A percentile compares a stretch with the other conserved stretches of the same genome.
These are phyloP conservation scores for Paraglomus brasilianum DNA, from an alignment of 192 early-diverging fungal genomes.

Conservation along the genomic window DNA sequence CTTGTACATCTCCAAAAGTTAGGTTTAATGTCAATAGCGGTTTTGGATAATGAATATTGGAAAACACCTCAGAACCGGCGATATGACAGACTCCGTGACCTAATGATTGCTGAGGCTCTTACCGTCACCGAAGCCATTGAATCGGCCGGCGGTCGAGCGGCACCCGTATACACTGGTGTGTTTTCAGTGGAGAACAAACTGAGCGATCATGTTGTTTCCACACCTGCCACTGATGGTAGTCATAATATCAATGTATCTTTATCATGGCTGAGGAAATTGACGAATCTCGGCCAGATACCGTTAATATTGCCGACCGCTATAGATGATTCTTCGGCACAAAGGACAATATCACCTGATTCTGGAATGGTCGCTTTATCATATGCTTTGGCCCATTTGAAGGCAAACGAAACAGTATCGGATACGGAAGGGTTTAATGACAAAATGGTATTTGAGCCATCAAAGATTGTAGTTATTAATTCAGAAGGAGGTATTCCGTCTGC, in stretches of 20 bases:
- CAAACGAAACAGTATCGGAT: background rate
- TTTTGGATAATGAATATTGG: slow-evolving; percentile 60
- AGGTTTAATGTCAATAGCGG: slow-evolving; percentile 62
- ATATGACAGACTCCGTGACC: slow-evolving; percentile 31
- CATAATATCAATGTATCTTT: slow-evolving; percentile 41
- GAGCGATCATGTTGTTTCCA: slow-evolving; percentile 23
- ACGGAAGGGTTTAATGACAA: slow-evolving; percentile 3
- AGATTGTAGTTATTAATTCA: slow-evolving; percentile 68
- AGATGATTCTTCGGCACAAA: slow-evolving; percentile 38
- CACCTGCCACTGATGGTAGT: slow-evolving; percentile 16
- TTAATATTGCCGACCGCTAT: slow-evolving; percentile 51
- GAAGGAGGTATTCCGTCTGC: slow-evolving; percentile 64
- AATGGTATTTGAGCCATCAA: slow-evolving; percentile 47
- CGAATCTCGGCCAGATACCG: slow-evolving; percentile 67
- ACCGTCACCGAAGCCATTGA: slow-evolving; percentile 72
- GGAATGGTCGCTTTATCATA: slow-evolving; percentile 54
- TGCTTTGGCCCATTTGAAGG: slow-evolving; percentile 27
- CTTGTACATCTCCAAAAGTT: slow-evolving; percentile 65
- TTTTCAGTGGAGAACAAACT: slow-evolving; percentile 38
- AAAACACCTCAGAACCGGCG: slow-evolving; percentile 14
- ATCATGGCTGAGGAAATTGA: slow-evolving; percentile 55
- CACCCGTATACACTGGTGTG: slow-evolving; percentile 66
- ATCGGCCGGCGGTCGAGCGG: slow-evolving; percentile 64
- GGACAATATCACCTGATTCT: slow-evolving; percentile 47
- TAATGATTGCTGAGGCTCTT: slow-evolving; percentile 54